These are phyloP conservation scores for Penicillium flavigenum DNA, from an alignment of 495 filamentous ascomycete genomes.

Conservation along the genomic window DNA sequence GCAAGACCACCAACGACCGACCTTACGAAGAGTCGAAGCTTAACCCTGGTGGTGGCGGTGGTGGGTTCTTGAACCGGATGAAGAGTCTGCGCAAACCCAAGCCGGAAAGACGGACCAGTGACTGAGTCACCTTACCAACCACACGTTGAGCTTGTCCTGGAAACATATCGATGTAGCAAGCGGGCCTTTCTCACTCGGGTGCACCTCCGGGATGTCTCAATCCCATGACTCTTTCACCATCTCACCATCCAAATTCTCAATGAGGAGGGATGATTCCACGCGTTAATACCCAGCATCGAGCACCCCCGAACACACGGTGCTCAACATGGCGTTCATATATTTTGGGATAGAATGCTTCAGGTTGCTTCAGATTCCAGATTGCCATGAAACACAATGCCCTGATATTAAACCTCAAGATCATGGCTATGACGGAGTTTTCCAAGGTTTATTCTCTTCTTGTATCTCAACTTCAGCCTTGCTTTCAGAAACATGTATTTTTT, in stretches of 20 bases:
- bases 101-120: constrained; percentile 45
- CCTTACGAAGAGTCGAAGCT: constrained; percentile 42
- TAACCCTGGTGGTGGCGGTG: constrained; percentile 48
- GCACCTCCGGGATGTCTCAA: constrained; percentile 1
- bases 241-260: constrained; percentile 6
- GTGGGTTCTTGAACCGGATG: constrained; percentile 78
- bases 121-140: constrained; percentile 16
- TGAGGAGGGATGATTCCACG: constrained; percentile 26
- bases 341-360: constrained; percentile 1
- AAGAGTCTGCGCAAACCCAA: constrained; percentile 73
- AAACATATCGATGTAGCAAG: constrained; percentile 1
- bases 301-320: constrained; percentile 18
- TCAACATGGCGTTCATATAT: constrained; percentile 28
- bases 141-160: not conserved
- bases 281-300: constrained; percentile 36
- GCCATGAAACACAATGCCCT: constrained; percentile 7
- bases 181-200: not conserved
- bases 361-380: not conserved
- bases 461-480: constrained; percentile 10
- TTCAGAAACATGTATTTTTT: constrained; percentile 13
- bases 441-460: constrained; percentile 15
- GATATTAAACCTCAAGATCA: not conserved
- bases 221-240: constrained; percentile 6
- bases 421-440: constrained; percentile 18
- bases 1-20: constrained; percentile 68